Percentiles rank a stretch among this genome's conserved stretches.
Conservation (phyloP, 78 protist species). For the Bodo saltans region DNA sequence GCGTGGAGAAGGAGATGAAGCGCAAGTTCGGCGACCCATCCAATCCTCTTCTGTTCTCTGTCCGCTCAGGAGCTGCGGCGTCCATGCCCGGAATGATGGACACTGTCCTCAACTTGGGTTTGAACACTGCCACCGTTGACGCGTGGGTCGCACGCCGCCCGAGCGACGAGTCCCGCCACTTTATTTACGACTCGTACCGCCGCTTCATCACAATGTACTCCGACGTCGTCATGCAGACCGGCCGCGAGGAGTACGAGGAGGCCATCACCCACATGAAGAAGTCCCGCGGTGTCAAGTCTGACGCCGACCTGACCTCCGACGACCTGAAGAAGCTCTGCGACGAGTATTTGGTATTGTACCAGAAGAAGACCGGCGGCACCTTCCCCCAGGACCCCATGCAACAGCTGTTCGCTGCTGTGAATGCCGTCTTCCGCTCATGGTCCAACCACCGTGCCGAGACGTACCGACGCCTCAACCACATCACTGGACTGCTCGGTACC, state of each 20-base stretch:
- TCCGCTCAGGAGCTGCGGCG: slow-evolving; percentile 63
- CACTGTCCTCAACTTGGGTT: slow-evolving; percentile 77
- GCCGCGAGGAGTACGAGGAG: slow-evolving; percentile 48
- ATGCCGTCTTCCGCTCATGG: slow-evolving; percentile 71
- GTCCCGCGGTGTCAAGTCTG: neutral
- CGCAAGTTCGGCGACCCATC: slow-evolving; percentile 43
- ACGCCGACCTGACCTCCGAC: slow-evolving; percentile 50
- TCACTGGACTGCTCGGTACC: slow-evolving; percentile 57
- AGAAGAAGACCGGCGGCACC: neutral
- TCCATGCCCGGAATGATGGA: slow-evolving; percentile 75
- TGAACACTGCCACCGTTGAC: slow-evolving; percentile 46
- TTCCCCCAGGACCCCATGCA: slow-evolving; percentile 68
- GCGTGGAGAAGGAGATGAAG: slow-evolving; percentile 49
- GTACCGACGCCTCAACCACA: slow-evolving; percentile 46
- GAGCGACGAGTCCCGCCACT: slow-evolving; percentile 39
- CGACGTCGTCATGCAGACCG: slow-evolving; percentile 49
- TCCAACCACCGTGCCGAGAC: slow-evolving; percentile 54
- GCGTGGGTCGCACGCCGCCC: slow-evolving; percentile 27
- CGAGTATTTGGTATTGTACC: slow-evolving; percentile 25
- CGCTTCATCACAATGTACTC: slow-evolving; percentile 70
- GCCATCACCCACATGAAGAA: slow-evolving; percentile 34
- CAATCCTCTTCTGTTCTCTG: slow-evolving; percentile 66
- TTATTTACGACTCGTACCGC: slow-evolving; percentile 69
- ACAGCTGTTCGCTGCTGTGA: slow-evolving; percentile 47
- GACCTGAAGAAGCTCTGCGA: slow-evolving; percentile 38